Conservation (phyloP, 352 stramenopile genomes). For the Pythium sukuiense region DNA sequence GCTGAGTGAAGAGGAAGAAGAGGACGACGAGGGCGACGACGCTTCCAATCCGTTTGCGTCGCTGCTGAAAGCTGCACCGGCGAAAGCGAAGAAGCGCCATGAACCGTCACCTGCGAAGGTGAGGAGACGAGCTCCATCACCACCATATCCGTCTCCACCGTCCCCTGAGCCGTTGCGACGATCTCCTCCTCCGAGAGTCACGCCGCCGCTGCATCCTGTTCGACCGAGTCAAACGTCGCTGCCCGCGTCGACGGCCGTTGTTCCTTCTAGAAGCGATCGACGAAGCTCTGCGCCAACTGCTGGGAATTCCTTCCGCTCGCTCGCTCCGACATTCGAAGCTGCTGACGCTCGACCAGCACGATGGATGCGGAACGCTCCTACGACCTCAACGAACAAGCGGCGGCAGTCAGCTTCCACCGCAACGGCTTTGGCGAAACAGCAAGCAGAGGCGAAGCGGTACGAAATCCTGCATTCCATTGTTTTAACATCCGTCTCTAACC, state of each 20-base stretch:
- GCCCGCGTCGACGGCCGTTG: not conserved
- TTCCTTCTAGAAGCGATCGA: not conserved
- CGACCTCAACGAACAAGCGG: conserved; percentile 30
- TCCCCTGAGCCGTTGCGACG: not conserved
- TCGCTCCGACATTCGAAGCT: conserved; percentile 43
- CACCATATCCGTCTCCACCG: not conserved
- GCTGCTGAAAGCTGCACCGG: conserved; percentile 36
- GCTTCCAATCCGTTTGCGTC: conserved; percentile 61
- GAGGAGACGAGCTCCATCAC: not conserved
- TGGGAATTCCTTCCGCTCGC: conserved; percentile 12
- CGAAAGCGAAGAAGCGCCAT: conserved; percentile 1
- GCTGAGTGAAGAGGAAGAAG: conserved; percentile 30
- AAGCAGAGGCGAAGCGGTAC: conserved; percentile 22
- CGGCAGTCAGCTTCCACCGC: conserved; percentile 18
- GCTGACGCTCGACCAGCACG: conserved; percentile 48
- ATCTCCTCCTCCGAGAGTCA: not conserved
- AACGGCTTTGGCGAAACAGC: conserved; percentile 3
- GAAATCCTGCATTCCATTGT: not conserved
- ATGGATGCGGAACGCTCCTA: conserved; percentile 34
- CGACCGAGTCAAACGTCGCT: not conserved
- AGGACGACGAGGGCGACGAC: conserved; percentile 25
- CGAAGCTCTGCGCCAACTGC: conserved; percentile 8
- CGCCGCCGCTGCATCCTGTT: not conserved
- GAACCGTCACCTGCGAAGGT: conserved; percentile 1
- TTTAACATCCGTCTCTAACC: not conserved